phyloP scores from a whole-genome alignment of 1,284 basidiomycete genomes.

The Ganoderma meredithae region DNA sequence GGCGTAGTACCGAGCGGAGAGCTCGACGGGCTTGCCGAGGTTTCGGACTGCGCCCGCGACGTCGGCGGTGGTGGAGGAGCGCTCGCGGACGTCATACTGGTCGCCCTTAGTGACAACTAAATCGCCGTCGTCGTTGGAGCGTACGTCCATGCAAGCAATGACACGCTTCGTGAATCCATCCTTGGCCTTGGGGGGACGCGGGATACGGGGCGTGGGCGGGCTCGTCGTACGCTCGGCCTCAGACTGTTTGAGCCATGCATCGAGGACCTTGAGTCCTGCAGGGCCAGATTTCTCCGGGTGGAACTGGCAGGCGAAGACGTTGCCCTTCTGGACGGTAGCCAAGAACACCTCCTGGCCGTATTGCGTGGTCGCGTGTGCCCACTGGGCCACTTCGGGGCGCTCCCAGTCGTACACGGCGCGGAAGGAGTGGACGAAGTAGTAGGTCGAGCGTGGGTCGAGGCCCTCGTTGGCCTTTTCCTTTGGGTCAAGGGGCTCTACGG shows the following conservation, averaged over 20 bases:
- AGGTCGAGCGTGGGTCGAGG: conserved; percentile 64
- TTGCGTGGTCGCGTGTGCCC: conserved; percentile 89
- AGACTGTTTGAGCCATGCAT: conserved; percentile 81
- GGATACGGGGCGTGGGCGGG: conserved; percentile 43
- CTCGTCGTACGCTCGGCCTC: conserved; percentile 47
- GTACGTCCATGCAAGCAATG: conserved; percentile 97
- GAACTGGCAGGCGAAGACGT: conserved; percentile 96
- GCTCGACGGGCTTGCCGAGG: conserved; percentile 96
- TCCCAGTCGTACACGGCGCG: conserved; percentile 77
- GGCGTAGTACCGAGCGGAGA: conserved; percentile 87
- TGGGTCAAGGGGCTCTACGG: conserved; percentile 62
- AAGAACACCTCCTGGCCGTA: conserved; percentile 96
- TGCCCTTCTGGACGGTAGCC: conserved; percentile 83
- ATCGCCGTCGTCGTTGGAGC: conserved; percentile 95
- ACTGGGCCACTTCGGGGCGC: conserved; percentile 65
- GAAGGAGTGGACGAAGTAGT: conserved; percentile 99
- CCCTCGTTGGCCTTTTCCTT: conserved; percentile 51
- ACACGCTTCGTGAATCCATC: conserved; percentile 92
- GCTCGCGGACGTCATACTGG: conserved; percentile 96
- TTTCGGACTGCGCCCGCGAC: conserved; percentile 90
- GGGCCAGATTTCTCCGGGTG: conserved; percentile 98
- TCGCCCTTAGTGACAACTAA: conserved; percentile 99
- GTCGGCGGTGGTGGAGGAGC: conserved; percentile 33
- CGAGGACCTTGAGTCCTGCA: conserved; percentile 87
- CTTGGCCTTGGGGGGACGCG: conserved; percentile 49